Evolutionary conservation across 1,284 basidiomycete species (phyloP).

Genomic region (Prillingera fragicola): DNA sequence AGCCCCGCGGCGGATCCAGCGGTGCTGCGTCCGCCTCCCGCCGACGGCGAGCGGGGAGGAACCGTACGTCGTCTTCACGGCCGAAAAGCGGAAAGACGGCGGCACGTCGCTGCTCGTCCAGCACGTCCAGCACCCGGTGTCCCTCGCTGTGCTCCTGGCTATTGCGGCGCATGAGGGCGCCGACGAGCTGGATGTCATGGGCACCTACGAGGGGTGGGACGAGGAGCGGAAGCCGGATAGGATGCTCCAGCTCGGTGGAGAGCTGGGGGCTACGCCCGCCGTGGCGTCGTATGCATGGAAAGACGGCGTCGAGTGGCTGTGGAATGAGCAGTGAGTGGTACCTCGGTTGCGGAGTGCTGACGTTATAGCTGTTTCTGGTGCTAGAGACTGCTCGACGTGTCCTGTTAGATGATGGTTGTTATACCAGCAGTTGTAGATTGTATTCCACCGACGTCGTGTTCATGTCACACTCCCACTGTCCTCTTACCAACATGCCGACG

Average conservation of each 20-base stretch:
- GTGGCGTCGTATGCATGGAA: constrained; percentile 4
- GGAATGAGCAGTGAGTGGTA: constrained; percentile 6
- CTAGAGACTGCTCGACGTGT: not conserved
- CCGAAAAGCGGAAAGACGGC: no score
- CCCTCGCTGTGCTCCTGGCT: constrained; percentile 1
- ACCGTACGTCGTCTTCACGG: no score
- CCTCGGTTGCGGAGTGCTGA: not conserved
- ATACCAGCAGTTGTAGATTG: no score
- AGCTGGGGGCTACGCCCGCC: not conserved
- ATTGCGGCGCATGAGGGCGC: constrained; percentile 4
- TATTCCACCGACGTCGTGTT: no score
- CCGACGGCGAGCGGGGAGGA: no score
- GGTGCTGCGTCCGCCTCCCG: no score
- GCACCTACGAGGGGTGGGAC: constrained; percentile 4
- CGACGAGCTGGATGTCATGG: constrained; percentile 12
- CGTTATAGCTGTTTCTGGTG: constrained; percentile 1
- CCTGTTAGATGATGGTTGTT: no score
- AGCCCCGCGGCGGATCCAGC: no score
- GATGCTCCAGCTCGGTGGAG: not conserved
- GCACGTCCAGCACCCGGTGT: not conserved
- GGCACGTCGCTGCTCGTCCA: not conserved
- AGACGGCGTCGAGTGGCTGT: constrained; percentile 11
- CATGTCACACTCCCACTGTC: no score
- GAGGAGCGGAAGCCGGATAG: no score
- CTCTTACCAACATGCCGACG: no score